Conservation (phyloP, 305 asterid species). For the Nicotiana rustica region DNA sequence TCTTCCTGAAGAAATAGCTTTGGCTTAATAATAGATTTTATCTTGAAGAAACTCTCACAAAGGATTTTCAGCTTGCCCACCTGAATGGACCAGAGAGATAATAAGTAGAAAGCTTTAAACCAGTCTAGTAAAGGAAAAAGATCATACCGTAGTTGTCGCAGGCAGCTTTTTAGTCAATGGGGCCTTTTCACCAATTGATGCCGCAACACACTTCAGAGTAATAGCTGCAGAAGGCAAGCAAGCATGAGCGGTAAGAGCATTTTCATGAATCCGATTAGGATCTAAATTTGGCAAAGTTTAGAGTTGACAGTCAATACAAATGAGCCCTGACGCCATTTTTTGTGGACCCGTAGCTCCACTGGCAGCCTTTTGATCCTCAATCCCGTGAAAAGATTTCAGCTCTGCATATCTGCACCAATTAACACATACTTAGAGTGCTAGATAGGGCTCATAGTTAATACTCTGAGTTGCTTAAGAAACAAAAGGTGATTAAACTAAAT, state of each 20-base stretch:
- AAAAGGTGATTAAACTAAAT: neutral
- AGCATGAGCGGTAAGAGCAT: constrained; percentile 30
- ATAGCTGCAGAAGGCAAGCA: constrained; percentile 59
- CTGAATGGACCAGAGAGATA: constrained; percentile 44
- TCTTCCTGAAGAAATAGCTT: constrained; percentile 83
- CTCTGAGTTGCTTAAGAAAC: neutral
- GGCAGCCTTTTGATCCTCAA: constrained; percentile 79
- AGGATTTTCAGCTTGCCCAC: constrained; percentile 94
- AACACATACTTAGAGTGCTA: neutral
- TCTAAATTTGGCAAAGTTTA: constrained; percentile 12
- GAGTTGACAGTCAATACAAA: constrained; percentile 56
- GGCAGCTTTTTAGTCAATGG: constrained; percentile 77
- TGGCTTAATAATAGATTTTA: constrained; percentile 77
- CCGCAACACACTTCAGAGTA: constrained; percentile 85
- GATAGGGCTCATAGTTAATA: neutral
- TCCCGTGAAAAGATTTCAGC: constrained; percentile 78
- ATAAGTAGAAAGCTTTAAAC: neutral
- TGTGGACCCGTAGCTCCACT: constrained; percentile 78
- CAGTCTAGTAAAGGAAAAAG: constrained; percentile 30
- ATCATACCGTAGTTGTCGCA: constrained; percentile 76
- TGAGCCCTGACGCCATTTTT: constrained; percentile 84
- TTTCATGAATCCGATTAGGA: constrained; percentile 17
- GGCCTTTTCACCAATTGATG: constrained; percentile 88
- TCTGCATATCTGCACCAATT: constrained; percentile 64
- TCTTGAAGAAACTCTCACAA: constrained; percentile 91